phyloP scores from a whole-genome alignment of 1,284 basidiomycete genomes.

The Uromyces viciae-fabae region DNA sequence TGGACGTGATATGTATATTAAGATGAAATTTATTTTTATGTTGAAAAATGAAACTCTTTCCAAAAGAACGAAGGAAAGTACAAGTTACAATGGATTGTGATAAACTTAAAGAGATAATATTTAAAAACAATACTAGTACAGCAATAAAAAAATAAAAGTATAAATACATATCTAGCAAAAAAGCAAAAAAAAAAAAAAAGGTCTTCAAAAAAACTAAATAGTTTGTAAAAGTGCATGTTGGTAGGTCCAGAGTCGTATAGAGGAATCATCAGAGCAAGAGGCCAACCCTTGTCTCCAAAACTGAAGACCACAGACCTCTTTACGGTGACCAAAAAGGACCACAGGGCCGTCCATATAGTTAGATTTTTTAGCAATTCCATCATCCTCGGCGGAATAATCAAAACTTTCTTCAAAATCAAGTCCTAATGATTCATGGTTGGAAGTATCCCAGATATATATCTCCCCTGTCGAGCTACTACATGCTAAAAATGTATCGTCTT shows the following conservation, averaged over 20 bases:
- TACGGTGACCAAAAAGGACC: background rate
- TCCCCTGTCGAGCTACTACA: slow-evolving; percentile 25
- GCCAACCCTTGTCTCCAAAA: slow-evolving; percentile 17
- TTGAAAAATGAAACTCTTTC: no score
- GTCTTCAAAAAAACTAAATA: background rate
- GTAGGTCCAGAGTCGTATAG: slow-evolving; percentile 21
- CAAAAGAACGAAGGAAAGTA: no score
- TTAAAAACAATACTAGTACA: no score
- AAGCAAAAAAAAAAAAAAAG: no score
- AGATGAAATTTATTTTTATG: no score
- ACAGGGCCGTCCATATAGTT: background rate
- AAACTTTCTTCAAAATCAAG: background rate
- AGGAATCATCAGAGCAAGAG: slow-evolving; percentile 28
- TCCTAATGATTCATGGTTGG: background rate
- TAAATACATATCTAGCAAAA: no score
- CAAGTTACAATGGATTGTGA: no score
- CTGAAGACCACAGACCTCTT: slow-evolving; percentile 26
- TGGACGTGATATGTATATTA: no score
- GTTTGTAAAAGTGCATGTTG: background rate
- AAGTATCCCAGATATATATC: slow-evolving; percentile 21
- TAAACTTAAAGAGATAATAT: no score
- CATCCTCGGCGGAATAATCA: background rate
- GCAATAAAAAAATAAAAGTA: no score
- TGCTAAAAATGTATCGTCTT: background rate
- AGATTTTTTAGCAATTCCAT: background rate